Percentiles rank a stretch among this genome's conserved stretches.
These are phyloP conservation scores for Mycena vulgaris DNA, from an alignment of 768 basidiomycete species.

Conservation along the genomic window DNA sequence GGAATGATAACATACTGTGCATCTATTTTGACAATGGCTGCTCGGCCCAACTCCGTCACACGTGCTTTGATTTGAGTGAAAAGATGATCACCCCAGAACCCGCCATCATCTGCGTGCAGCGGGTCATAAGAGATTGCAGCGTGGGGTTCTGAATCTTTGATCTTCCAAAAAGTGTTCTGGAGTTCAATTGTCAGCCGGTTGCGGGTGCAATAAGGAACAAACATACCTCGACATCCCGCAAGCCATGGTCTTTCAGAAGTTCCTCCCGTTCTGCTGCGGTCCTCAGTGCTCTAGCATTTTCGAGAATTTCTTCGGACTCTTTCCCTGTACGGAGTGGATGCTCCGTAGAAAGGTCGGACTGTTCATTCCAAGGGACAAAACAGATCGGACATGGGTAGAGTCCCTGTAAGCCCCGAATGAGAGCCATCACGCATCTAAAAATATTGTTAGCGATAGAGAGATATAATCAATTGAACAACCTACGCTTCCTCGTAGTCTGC, in stretches of 20 bases:
- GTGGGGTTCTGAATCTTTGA: no score
- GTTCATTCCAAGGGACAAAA: constrained; percentile 48
- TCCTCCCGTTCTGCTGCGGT: constrained; percentile 29
- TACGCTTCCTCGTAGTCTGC: constrained; percentile 66
- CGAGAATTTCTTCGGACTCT: constrained; percentile 33
- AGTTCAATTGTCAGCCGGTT: no score
- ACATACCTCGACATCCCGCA: constrained; percentile 43
- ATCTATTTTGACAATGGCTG: constrained; percentile 37
- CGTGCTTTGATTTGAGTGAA: no score
- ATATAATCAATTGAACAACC: constrained; percentile 32
- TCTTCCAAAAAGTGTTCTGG: no score
- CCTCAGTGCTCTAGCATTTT: constrained; percentile 30
- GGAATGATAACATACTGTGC: constrained; percentile 40
- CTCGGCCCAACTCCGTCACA: constrained; percentile 35
- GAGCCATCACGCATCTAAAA: constrained; percentile 56
- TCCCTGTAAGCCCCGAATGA: constrained; percentile 48
- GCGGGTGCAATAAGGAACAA: constrained; percentile 43
- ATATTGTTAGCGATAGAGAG: not conserved
- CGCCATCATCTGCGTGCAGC: no score
- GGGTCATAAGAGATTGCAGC: no score
- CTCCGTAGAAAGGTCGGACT: constrained; percentile 37
- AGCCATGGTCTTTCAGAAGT: constrained; percentile 39
- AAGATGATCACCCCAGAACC: no score
- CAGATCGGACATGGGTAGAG: constrained; percentile 57
- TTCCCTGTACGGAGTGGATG: constrained; percentile 33